These are phyloP conservation scores for Melanomma pulvis-pyrius DNA, from an alignment of 495 filamentous ascomycete genomes.

Conservation along the genomic window DNA sequence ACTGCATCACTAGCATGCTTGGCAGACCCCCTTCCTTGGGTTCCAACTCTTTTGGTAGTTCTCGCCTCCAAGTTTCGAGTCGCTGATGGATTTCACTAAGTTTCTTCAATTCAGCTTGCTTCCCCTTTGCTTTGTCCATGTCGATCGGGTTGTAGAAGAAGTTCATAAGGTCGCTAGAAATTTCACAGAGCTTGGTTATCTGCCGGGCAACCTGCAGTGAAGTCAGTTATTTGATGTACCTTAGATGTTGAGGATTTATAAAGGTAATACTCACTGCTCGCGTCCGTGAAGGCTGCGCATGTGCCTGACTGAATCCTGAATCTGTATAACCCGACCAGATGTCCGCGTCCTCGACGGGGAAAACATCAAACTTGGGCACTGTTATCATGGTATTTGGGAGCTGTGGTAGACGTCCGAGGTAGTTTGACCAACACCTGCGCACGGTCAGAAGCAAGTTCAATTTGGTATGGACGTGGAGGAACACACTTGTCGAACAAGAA, in stretches of 20 bases:
- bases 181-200: conserved; percentile 82
- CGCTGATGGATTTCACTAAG: conserved; percentile 87
- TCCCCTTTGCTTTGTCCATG: conserved; percentile 59
- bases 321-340: conserved; percentile 90
- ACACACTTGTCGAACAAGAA: conserved; percentile 90
- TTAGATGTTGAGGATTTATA: background rate
- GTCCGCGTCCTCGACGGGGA: conserved; percentile 84
- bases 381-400: conserved; percentile 75
- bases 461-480: background rate
- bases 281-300: conserved; percentile 79
- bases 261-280: conserved; percentile 63
- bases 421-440: conserved; percentile 90
- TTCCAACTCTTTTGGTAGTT: conserved; percentile 83
- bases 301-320: conserved; percentile 66
- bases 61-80: conserved; percentile 87
- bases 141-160: conserved; percentile 87
- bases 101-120: conserved; percentile 87
- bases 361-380: conserved; percentile 86
- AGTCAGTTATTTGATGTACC: background rate
- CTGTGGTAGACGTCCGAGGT: conserved; percentile 90
- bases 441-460: background rate
- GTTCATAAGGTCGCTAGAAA: conserved; percentile 84
- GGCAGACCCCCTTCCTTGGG: conserved; percentile 87
- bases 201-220: conserved; percentile 60
- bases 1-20: conserved; percentile 93